Conservation (phyloP, 2,329 filamentous ascomycete genomes). For the Beauveria sp. region DNA sequence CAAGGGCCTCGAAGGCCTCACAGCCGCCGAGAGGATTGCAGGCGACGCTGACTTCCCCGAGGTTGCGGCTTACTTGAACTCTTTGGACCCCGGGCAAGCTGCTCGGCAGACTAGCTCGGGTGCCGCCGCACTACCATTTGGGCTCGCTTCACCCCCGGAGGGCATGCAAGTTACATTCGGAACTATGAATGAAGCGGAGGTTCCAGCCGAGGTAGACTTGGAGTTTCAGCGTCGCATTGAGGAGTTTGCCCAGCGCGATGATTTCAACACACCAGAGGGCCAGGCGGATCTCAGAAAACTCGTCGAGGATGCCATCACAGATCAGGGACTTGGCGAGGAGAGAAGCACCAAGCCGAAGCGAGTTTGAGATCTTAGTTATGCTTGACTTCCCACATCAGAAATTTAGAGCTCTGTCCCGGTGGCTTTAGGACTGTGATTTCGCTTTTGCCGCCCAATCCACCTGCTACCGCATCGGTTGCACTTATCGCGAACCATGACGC, state of each 20-base stretch:
- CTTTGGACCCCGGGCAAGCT: constrained; percentile 23
- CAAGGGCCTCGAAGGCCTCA: constrained; percentile 67
- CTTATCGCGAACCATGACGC: constrained; percentile 49
- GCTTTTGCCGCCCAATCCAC: constrained; percentile 33
- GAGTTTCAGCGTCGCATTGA: constrained; percentile 84
- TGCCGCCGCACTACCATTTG: constrained; percentile 15
- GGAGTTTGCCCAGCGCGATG: constrained; percentile 72
- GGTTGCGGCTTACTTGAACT: constrained; percentile 62
- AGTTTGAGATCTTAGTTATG: constrained; percentile 35
- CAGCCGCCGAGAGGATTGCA: constrained; percentile 72
- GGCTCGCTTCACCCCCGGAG: constrained; percentile 59
- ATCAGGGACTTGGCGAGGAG: constrained; percentile 54
- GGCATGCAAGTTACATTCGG: constrained; percentile 73
- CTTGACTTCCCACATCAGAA: constrained; percentile 53
- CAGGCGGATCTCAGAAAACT: constrained; percentile 73
- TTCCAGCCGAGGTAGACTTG: constrained; percentile 62
- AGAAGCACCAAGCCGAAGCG: constrained; percentile 58
- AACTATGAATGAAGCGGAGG: constrained; percentile 58
- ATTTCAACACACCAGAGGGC: constrained; percentile 74
- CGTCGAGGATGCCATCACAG: constrained; percentile 71
- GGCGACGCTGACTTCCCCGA: constrained; percentile 70
- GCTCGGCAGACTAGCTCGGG: constrained; percentile 1
- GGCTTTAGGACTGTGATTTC: constrained; percentile 49
- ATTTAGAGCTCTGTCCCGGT: constrained; percentile 41
- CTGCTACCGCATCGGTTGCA: constrained; percentile 42